Base-by-base conservation (phyloP, 768 basidiomycete species). In the Boletus bicolor region DNA sequence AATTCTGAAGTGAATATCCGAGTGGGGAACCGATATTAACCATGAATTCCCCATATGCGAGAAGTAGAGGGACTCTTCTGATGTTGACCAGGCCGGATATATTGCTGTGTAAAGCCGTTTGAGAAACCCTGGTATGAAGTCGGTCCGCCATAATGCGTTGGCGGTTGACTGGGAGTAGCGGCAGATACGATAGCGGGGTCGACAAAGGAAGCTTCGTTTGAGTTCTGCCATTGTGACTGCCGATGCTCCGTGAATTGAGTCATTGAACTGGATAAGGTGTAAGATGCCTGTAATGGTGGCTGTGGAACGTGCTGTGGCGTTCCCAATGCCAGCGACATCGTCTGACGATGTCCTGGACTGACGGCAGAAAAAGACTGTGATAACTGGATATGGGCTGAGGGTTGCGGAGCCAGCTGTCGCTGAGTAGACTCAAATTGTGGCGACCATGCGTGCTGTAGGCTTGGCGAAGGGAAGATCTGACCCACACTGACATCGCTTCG, bases 341-440 rank as follows among this genome's bases (percentile, higher is more conserved):
- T 42, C 11, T 48, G 63, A 26, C 47, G 65, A 21, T 66, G 59
- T 14, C 56, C 61, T 10, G 56, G 38, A 36, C 57, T 36, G 36
- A 53, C 38, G 12, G 57, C 26, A 7, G 58, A 55, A 35, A 54
- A n/a, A 4, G 66, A 34, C 5, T 39, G 64, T 6, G 58, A 44
- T 3, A 60, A 35, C 37, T 54, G 57, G 26, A 66, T 58, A 35
- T 59, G 57, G 34, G 47, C 32, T 35, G 59, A 54, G 26, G 45
- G 45, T 26, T 61, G 64, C n/a, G 43, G 21, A 15, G 43, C 42
- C 10, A 45, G 24, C 6, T 49, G 55, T 37, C 57, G 65, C 34
- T 65, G 66, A 45, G 64, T 57, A 28, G 64, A 64, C 48, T 68
- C 68, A 14, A 66, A 59, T 36, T 61, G 67, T 17, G 68, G 62